Conservation (phyloP, 2,329 filamentous ascomycete genomes). For the Trematosphaeria pertusa region DNA sequence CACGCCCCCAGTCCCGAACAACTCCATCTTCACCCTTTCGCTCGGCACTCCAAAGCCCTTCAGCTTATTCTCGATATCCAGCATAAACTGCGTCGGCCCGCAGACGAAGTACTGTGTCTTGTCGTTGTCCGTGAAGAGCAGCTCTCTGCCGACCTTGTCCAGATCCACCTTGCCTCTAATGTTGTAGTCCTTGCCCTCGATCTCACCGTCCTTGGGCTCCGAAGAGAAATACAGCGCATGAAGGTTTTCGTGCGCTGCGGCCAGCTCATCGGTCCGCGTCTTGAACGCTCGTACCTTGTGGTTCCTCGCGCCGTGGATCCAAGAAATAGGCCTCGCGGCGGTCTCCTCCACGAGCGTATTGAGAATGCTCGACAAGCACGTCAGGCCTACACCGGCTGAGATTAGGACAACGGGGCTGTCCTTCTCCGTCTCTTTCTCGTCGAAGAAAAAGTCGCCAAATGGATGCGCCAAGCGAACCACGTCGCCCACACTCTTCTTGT, state of each 20-base stretch:
- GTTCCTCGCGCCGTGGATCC: slow-evolving; percentile 67
- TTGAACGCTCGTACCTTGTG: slow-evolving; percentile 63
- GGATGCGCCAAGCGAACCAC: slow-evolving; percentile 71
- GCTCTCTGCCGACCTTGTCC: slow-evolving; percentile 59
- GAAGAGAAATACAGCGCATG: slow-evolving; percentile 66
- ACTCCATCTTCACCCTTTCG: slow-evolving; percentile 70
- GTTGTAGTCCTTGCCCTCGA: slow-evolving; percentile 64
- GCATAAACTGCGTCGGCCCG: slow-evolving; percentile 75
- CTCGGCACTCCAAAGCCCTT: slow-evolving; percentile 62
- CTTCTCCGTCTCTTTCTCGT: slow-evolving; percentile 53
- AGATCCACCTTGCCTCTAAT: slow-evolving; percentile 66
- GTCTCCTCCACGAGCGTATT: slow-evolving; percentile 55
- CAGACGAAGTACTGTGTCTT: slow-evolving; percentile 74
- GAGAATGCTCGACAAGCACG: slow-evolving; percentile 71
- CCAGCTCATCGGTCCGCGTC: slow-evolving; percentile 55
- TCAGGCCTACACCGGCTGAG: slow-evolving; percentile 72
- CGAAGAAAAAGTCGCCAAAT: slow-evolving; percentile 66
- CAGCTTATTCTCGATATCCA: slow-evolving; percentile 62
- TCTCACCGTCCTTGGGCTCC: slow-evolving; percentile 52
- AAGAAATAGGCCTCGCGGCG: slow-evolving; percentile 60
- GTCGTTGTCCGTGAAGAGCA: slow-evolving; percentile 63
- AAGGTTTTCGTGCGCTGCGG: slow-evolving; percentile 56
- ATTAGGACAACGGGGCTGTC: slow-evolving; percentile 67
- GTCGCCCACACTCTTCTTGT: slow-evolving; percentile 67
- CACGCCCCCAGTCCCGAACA: slow-evolving; percentile 60